phyloP scores from a whole-genome alignment of 2,329 filamentous ascomycete species.

The Aspergillus texensis region DNA sequence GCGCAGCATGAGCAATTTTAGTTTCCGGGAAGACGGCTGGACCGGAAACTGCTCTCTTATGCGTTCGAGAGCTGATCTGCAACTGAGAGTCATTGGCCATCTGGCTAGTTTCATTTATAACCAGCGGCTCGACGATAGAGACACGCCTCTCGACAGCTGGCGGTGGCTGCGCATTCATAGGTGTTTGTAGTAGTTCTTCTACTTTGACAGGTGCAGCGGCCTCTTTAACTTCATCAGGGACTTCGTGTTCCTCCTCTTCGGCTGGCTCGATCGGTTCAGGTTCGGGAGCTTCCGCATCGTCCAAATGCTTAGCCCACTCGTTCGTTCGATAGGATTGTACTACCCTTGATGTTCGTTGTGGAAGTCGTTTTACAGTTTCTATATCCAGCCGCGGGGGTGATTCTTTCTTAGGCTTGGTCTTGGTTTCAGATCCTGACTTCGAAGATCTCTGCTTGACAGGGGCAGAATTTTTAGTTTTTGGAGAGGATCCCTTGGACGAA shows the following conservation, averaged over 20 bases:
- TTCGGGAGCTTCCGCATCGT: slow-evolving; percentile 72
- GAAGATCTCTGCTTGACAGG: slow-evolving; percentile 7
- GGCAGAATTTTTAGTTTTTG: background rate
- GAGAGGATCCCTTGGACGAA: background rate
- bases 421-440: background rate
- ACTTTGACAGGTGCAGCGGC: slow-evolving; percentile 64
- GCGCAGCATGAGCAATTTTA: slow-evolving; percentile 5
- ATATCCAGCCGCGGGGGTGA: slow-evolving; percentile 33
- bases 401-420: slow-evolving; percentile 20
- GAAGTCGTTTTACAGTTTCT: slow-evolving; percentile 59
- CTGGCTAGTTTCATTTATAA: slow-evolving; percentile 20
- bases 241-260: slow-evolving; percentile 37
- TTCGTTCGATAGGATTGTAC: slow-evolving; percentile 86
- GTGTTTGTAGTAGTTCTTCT: slow-evolving; percentile 66
- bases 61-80: slow-evolving; percentile 9
- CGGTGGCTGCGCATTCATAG: slow-evolving; percentile 53
- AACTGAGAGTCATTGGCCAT: slow-evolving; percentile 17
- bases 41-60: slow-evolving; percentile 15
- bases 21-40: slow-evolving; percentile 7
- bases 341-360: slow-evolving; percentile 72
- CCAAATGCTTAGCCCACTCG: slow-evolving; percentile 92
- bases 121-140: slow-evolving; percentile 12
- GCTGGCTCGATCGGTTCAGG: slow-evolving; percentile 53
- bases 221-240: slow-evolving; percentile 47
- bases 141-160: slow-evolving; percentile 32